These are phyloP conservation scores for Scenedesmus sp. DNA, from an alignment of 163 green algal species.

Conservation along the genomic window DNA sequence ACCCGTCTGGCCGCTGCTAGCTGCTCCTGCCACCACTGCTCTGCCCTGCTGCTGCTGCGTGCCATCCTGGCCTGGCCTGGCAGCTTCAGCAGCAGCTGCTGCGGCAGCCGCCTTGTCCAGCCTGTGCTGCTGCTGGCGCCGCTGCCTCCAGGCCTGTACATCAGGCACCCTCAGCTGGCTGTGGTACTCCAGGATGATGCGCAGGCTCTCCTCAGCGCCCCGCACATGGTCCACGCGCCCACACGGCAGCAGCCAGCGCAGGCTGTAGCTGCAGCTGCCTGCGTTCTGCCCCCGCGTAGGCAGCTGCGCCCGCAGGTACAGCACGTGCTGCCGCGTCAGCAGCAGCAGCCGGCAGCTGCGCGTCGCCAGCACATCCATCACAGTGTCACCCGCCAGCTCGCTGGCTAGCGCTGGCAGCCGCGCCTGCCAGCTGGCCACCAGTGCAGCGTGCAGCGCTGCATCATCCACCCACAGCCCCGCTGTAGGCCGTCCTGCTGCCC, in stretches of 20 bases:
- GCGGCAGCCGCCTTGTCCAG: neutral
- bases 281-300: neutral
- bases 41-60: neutral
- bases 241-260: constrained; percentile 47
- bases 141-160: neutral
- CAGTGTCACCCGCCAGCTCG: constrained; percentile 65
- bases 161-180: constrained; percentile 35
- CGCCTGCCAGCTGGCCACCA: constrained; percentile 72
- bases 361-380: constrained; percentile 79
- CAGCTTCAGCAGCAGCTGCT: constrained; percentile 18
- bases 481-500: neutral
- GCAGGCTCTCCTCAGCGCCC: constrained; percentile 43
- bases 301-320: constrained; percentile 68
- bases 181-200: constrained; percentile 49
- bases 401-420: constrained; percentile 69
- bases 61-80: neutral
- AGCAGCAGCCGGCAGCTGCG: constrained; percentile 76
- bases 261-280: constrained; percentile 37
- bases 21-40: neutral
- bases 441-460: constrained; percentile 55
- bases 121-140: neutral
- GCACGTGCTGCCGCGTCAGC: constrained; percentile 78
- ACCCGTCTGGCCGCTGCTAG: neutral
- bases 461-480: constrained; percentile 26
- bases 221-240: constrained; percentile 47